phyloP scores from a whole-genome alignment of 139 green algal species.

The Coelastrella sp. region DNA sequence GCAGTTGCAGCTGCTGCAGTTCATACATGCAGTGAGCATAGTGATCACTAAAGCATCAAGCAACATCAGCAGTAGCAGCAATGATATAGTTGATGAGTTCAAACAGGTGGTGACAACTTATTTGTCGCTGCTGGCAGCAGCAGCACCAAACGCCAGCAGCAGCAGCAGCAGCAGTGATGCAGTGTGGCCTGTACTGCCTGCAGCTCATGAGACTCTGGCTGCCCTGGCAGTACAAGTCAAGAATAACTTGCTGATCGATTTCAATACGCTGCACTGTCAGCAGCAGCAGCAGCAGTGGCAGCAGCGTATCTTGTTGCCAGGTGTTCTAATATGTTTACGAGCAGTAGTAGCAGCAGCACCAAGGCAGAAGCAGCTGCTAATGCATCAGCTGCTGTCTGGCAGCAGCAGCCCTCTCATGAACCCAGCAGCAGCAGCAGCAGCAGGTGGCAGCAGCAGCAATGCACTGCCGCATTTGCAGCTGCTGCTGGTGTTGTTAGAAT shows the following conservation, averaged over 20 bases:
- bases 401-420: background rate
- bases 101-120: background rate
- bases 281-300: conserved; percentile 40
- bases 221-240: background rate
- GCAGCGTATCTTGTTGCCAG: conserved; percentile 16
- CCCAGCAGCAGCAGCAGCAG: conserved; percentile 23
- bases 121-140: background rate
- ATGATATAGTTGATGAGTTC: background rate
- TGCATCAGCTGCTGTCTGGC: conserved; percentile 23
- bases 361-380: conserved; percentile 20
- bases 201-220: background rate
- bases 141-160: background rate
- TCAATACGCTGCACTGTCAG: too few species aligned
- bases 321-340: conserved; percentile 3
- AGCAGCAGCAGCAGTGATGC: conserved; percentile 2
- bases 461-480: conserved; percentile 8
- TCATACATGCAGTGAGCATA: background rate
- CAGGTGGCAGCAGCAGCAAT: conserved; percentile 24
- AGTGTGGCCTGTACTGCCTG: conserved; percentile 7
- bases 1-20: conserved; percentile 1
- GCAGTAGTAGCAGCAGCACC: background rate
- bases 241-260: too few species aligned
- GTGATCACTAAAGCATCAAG: background rate
- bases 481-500: conserved; percentile 35
- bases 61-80: conserved; percentile 18